phyloP scores from a whole-genome alignment of 768 basidiomycete species.

The Boletus speciosus region DNA sequence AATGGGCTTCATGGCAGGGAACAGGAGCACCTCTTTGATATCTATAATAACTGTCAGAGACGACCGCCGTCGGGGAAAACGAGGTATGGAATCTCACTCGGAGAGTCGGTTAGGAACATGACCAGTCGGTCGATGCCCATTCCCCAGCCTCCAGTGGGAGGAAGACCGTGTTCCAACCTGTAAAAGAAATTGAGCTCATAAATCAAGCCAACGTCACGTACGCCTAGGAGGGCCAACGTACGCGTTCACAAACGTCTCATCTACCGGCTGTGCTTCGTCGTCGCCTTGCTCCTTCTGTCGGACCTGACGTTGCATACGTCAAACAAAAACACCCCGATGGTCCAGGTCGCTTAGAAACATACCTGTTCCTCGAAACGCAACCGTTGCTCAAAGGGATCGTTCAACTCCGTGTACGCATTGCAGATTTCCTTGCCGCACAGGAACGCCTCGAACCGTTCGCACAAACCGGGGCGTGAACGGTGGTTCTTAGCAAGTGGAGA shows the following conservation, averaged over 20 bases:
- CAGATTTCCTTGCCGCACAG: slow-evolving; percentile 98
- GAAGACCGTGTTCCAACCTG: slow-evolving; percentile 94
- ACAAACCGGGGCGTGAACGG: slow-evolving; percentile 92
- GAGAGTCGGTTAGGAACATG: slow-evolving; percentile 99
- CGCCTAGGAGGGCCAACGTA: slow-evolving; percentile 38
- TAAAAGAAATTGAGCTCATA: not conserved
- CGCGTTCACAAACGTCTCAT: slow-evolving; percentile 95
- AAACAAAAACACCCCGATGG: not conserved
- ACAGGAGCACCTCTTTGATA: slow-evolving; percentile 79
- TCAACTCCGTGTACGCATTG: slow-evolving; percentile 99
- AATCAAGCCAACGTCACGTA: not conserved
- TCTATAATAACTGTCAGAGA: slow-evolving; percentile 42
- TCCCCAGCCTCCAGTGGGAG: slow-evolving; percentile 97
- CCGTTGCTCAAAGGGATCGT: slow-evolving; percentile 96
- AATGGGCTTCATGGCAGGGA: slow-evolving; percentile 80
- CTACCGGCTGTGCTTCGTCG: slow-evolving; percentile 96
- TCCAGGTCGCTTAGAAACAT: slow-evolving; percentile 1
- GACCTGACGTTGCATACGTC: slow-evolving; percentile 37
- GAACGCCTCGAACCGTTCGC: slow-evolving; percentile 98
- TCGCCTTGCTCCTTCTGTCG: slow-evolving; percentile 96
- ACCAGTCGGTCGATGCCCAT: slow-evolving; percentile 93
- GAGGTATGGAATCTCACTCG: slow-evolving; percentile 49
- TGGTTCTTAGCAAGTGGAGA: slow-evolving; percentile 99
- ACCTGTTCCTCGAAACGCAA: slow-evolving; percentile 95
- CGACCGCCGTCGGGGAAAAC: not conserved